Evolutionary conservation across 2,329 filamentous ascomycete species (phyloP), one percentile per base, ranked within the genome.

Genomic region (Fusarium hostae): DNA sequence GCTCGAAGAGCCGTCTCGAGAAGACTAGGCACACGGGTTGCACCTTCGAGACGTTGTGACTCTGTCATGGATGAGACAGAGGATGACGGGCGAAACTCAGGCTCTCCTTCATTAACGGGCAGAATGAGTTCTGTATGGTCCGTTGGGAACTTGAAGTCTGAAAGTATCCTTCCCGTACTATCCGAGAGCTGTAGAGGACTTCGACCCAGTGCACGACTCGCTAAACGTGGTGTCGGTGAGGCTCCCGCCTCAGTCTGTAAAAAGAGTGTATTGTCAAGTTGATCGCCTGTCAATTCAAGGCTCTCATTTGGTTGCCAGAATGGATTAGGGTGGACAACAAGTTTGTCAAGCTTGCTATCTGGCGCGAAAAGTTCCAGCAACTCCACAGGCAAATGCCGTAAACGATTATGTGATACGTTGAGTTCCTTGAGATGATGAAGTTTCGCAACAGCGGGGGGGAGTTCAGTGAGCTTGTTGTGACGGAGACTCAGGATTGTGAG

Each of bases 401-500:
- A 81, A 9, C 81, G 79, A 68, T 93, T 94, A 58, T 91, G 87
- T 2, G 90, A 88, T 12, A 94, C 74, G 72, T 93, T 93, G 41
- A 94, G 85, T 55, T 89, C 85, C 55, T 83, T 81, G 7, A 94
- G 83, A 63, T 89, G 89, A 8, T 77, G 78, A 10, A 94, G 83
- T 35, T 86, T 86, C 26, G 82, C 83, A 52, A 94, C 88, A 6
- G 85, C 83, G 0, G 88, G 82, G 2, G 92, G 89, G 5, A 94
- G 80, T 74, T 91, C 87, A 0, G 81, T 81, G 18, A 94, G 83
- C 28, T 84, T 78, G 74, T 93, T 93, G 66, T 85, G 87, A 39
- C 92, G 88, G 20, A 94, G 83, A 72, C 87, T 92, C 16, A 94
- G 85, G 20, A 90, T 87, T 0, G 88, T 90, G 34, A 94, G 82